Percentiles rank a stretch among this genome's conserved stretches.
Evolutionary conservation across 371 early-diverging fungal species (phyloP).

Genomic region (Zopfochytrium polystomum): DNA sequence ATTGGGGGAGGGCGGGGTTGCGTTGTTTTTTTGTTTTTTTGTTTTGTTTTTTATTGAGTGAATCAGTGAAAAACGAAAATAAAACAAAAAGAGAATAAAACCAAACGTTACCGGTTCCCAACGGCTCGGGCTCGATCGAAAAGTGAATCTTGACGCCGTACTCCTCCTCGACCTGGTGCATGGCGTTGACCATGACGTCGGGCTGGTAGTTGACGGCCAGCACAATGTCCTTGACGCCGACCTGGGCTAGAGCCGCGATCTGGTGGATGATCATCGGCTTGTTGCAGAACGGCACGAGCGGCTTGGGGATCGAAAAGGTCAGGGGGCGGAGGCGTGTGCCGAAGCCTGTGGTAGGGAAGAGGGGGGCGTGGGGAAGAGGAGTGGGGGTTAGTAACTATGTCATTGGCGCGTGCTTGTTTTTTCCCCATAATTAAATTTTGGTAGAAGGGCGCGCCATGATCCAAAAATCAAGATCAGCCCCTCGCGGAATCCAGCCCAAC

Average conservation of each 20-base stretch:
- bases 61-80: neutral
- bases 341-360: conserved; percentile 64
- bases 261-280: conserved; percentile 99
- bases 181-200: conserved; percentile 89
- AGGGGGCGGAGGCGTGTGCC: conserved; percentile 99
- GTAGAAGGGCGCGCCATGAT: neutral
- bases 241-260: conserved; percentile 94
- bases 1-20: no score
- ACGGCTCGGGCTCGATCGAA: conserved; percentile 96
- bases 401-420: neutral
- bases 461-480: neutral
- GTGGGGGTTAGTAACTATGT: neutral
- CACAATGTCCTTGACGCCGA: conserved; percentile 96
- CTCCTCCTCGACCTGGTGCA: conserved; percentile 82
- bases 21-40: no score
- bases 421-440: neutral
- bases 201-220: conserved; percentile 98
- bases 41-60: neutral
- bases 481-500: neutral
- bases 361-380: neutral
- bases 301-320: conserved; percentile 97
- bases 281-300: conserved; percentile 98
- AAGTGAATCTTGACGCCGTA: conserved; percentile 93
- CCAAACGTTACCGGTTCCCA: conserved; percentile 75
- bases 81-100: neutral